Evolutionary conservation across 768 basidiomycete genomes (phyloP).

Genomic region (Hericium coralloides): DNA sequence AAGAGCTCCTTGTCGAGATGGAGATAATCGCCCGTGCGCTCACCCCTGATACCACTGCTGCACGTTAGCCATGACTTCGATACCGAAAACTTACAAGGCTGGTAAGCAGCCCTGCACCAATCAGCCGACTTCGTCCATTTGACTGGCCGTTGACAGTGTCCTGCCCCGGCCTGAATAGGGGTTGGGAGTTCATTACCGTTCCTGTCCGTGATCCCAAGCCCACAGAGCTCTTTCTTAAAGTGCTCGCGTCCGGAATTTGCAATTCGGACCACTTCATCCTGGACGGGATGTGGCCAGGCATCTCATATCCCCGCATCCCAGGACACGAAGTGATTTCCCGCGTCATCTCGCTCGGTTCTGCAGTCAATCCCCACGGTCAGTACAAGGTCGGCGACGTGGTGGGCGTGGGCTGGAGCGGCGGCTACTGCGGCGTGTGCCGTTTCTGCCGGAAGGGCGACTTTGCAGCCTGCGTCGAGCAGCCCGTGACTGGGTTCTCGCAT

Average conservation of each 20-base stretch:
- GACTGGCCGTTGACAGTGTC: not conserved
- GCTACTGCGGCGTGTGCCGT: constrained; percentile 4
- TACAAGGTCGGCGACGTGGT: constrained; percentile 6
- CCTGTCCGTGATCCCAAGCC: constrained; percentile 2
- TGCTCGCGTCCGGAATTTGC: constrained; percentile 11
- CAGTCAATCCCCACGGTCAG: not conserved
- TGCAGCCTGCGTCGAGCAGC: constrained; percentile 2
- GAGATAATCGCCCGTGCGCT: too few species aligned
- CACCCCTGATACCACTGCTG: not conserved
- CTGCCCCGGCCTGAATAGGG: not conserved
- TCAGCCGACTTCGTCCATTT: not conserved
- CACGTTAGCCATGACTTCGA: not conserved
- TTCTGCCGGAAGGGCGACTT: constrained; percentile 4
- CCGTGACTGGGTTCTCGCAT: constrained; percentile 8
- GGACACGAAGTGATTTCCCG: constrained; percentile 10
- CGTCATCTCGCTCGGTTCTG: constrained; percentile 1
- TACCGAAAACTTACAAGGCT: not conserved
- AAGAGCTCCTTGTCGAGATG: too few species aligned
- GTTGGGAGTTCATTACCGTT: not conserved
- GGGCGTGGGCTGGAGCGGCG: constrained; percentile 9
- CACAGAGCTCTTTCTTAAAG: constrained; percentile 6
- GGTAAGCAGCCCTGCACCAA: not conserved
- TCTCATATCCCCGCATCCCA: constrained; percentile 7
- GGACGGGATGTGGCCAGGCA: constrained; percentile 5
- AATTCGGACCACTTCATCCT: constrained; percentile 9